Base-by-base conservation (phyloP, 495 filamentous ascomycete genomes). In the Penicillium coffeae region DNA sequence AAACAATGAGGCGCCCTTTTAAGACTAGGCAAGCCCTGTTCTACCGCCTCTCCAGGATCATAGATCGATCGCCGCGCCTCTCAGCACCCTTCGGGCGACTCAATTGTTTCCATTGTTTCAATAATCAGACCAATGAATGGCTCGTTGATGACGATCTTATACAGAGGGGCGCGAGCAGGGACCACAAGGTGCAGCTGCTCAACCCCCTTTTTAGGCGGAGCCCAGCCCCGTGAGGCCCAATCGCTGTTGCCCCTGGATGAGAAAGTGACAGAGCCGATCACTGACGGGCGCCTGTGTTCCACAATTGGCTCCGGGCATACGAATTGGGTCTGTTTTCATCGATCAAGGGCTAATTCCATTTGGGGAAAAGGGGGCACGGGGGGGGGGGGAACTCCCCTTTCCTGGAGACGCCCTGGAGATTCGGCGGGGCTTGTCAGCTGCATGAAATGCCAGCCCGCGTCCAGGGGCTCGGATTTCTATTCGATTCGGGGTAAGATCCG, bases 311-410 rank as follows among this genome's bases (percentile, higher is more conserved):
- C 25, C 5, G 10, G 25, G 25, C 41, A 34, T 45, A 45, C 43
- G 21, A 46, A 34, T 55, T 25, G 15, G 10, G 15, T 50, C 13
- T n/a, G n/a, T n/a, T n/a, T 14, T 19, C 37, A 32, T 15, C 32
- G 20, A 22, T 8, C 10, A 27, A 42, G 14, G 8, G 18, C 21
- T 45, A 12, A 25, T 25, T 9, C 5, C 27, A 8, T 34, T 36
- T 36, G 33, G 19, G 16, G 35, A 8, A 27, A 42, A 42, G 30
- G 37, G 38, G 33, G 43, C 18, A n/a, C n/a, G n/a, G n/a, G n/a
- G n/a, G n/a, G n/a, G n/a, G n/a, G n/a, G n/a, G n/a, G 13, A 21
- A 16, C 47, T 44, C 52, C 56, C 55, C 49, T 61, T 61, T 55
- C 55, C 46, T 50, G 45, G 50, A 49, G 53, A 4, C 2, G 13